Percentiles rank a stretch among this genome's conserved stretches.
Conservation (phyloP, 1,139 yeast species). For the Petasospora rhodanensis region DNA sequence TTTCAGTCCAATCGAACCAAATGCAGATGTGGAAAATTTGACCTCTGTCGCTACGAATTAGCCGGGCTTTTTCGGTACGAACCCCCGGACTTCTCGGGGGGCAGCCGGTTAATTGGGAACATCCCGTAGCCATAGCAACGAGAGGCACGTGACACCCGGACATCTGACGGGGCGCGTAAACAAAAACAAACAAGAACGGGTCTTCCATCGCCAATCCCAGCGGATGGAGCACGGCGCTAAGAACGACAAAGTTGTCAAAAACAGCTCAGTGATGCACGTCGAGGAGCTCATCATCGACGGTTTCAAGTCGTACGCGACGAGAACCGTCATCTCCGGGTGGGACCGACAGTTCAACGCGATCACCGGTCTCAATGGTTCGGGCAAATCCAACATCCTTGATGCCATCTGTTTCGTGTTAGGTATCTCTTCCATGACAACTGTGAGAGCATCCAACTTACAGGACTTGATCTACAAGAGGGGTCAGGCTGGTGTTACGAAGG, state of each 20-base stretch:
- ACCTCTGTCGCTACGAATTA: no score
- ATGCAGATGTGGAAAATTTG: no score
- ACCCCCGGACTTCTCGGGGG: no score
- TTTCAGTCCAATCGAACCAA: no score
- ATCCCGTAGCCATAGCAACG: slow-evolving; percentile 5
- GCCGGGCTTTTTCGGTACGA: no score
- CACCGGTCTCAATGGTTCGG: slow-evolving; percentile 96
- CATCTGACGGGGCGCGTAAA: slow-evolving; percentile 8
- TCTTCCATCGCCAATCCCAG: no score
- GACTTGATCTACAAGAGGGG: slow-evolving; percentile 96
- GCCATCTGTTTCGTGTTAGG: slow-evolving; percentile 99
- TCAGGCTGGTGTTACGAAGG: slow-evolving; percentile 97
- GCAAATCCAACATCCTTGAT: slow-evolving; percentile 91
- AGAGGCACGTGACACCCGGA: no score
- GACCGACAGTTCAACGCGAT: slow-evolving; percentile 96
- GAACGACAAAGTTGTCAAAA: background rate
- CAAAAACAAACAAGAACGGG: slow-evolving; percentile 13
- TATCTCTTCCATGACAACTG: slow-evolving; percentile 88
- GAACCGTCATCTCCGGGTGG: slow-evolving; percentile 95
- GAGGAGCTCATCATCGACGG: slow-evolving; percentile 96
- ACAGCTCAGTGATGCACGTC: slow-evolving; percentile 59
- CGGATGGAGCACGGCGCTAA: no score
- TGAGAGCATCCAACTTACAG: slow-evolving; percentile 88
- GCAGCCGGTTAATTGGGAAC: no score
- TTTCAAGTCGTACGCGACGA: slow-evolving; percentile 94